Percentiles rank a stretch among this genome's conserved stretches.
Evolutionary conservation across 2,329 filamentous ascomycete species (phyloP).

Genomic region (Aspergillus phoenicis): DNA sequence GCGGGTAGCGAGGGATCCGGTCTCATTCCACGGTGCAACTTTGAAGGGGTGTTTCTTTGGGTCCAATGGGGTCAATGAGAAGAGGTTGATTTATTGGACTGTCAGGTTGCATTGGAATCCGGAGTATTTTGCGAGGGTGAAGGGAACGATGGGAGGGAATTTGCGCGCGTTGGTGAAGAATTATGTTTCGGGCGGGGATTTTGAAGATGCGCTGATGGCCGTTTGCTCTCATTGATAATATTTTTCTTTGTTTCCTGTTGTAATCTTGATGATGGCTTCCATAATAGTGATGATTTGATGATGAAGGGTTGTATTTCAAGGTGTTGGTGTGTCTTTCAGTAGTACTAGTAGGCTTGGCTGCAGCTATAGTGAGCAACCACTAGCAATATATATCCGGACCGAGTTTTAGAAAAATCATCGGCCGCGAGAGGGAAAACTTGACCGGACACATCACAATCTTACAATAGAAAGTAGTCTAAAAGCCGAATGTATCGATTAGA

Average conservation of each 20-base stretch:
- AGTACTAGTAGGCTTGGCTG: no score
- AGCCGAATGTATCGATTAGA: no score
- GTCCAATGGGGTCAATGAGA: slow-evolving; percentile 59
- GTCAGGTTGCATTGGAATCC: slow-evolving; percentile 76
- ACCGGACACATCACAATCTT: no score
- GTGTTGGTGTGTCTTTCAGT: no score
- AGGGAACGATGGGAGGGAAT: slow-evolving; percentile 52
- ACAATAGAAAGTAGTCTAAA: no score
- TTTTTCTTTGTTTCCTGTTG: no score
- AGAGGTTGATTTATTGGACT: slow-evolving; percentile 21
- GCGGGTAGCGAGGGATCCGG: slow-evolving; percentile 69
- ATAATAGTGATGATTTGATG: no score
- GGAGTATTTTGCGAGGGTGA: slow-evolving; percentile 68
- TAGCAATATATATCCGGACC: not conserved
- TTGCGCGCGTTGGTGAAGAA: slow-evolving; percentile 7
- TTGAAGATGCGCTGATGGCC: slow-evolving; percentile 10
- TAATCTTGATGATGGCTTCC: not conserved
- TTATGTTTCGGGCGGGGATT: slow-evolving; percentile 6
- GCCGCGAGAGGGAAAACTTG: no score
- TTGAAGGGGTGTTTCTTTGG: slow-evolving; percentile 76
- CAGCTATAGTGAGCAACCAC: no score
- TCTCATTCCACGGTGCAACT: slow-evolving; percentile 72
- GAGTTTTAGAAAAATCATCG: not conserved
- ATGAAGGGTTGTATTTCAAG: no score
- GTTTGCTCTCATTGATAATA: slow-evolving; percentile 11